These are phyloP conservation scores for Malus sieversii DNA, from an alignment of 306 rosid genomes.

Conservation along the genomic window DNA sequence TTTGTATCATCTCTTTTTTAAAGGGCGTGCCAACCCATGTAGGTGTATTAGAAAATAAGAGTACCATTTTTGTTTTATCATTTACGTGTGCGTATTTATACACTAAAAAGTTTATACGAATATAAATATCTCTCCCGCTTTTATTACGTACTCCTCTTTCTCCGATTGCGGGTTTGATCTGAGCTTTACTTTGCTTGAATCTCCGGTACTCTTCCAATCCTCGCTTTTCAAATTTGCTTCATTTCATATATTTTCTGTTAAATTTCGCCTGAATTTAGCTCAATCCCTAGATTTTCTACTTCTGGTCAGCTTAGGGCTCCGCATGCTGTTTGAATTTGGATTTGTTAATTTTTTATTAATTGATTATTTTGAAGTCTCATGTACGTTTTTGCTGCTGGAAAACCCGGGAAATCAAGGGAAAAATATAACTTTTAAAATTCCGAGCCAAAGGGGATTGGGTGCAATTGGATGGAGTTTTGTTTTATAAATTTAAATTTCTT, in stretches of 20 bases:
- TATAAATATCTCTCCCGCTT: not conserved
- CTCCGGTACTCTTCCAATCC: not conserved
- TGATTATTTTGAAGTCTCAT: not conserved
- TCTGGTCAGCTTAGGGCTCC: not conserved
- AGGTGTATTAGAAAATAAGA: no score
- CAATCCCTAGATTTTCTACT: not conserved
- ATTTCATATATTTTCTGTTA: not conserved
- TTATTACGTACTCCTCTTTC: not conserved
- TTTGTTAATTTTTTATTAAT: not conserved
- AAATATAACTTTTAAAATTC: not conserved
- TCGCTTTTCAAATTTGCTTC: not conserved
- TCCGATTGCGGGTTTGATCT: not conserved
- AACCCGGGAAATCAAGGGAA: not conserved
- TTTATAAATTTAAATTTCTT: not conserved
- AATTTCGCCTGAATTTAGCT: not conserved
- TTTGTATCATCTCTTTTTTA: no score
- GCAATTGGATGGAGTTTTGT: not conserved
- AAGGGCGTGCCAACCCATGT: rapidly evolving
- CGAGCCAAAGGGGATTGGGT: not conserved
- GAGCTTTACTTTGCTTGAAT: not conserved
- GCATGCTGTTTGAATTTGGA: not conserved
- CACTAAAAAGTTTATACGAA: not conserved
- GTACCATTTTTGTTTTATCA: no score
- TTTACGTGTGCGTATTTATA: not conserved
- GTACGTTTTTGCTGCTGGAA: not conserved